Base-by-base conservation (phyloP, 202 grass and related monocot species). In the Brachypodium distachyon region DNA sequence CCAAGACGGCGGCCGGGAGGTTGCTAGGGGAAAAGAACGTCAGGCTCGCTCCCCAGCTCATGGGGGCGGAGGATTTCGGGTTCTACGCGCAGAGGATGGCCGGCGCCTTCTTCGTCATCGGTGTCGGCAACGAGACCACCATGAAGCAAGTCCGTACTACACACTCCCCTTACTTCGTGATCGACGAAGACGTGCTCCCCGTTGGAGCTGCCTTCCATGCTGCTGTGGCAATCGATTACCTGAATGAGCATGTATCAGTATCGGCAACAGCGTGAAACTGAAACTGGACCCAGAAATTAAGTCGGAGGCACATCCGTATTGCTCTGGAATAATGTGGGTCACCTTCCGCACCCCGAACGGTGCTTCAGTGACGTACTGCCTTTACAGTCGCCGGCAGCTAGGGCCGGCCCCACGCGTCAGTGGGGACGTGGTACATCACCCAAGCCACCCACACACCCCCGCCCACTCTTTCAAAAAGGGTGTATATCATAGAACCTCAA, bases 1-100 rank as follows among this genome's bases (percentile, higher is more conserved):
- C 73, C 2, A 86, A 81, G 38, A 26, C 14, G 19, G 85, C 88
- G 51, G 91, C 85, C 1, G 80, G 86, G 74, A 56, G 33, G 41
- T 31, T 94, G 54, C 79, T 94, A 1, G 85, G 91, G 7, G 48
- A 51, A 53, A 52, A 16, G 4, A 86, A 79, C 5, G 79, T 94
- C 51, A 58, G 5, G 25, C 3, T 88, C 4, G 36, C 18, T 1
- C 49, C 72, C 4, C 80, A 81, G 29, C 0, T 43, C 5, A 87
- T 91, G 82, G 88, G 88, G 1, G 55, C 80, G 0, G 92, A 94
- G 85, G 88, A 94, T 57, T 94, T 94, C 2, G 87, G 76, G 11
- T 94, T 94, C 85, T 94, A 81, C 16, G 73, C 80, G 3, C 85
- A 88, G 31, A 69, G 65, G 40, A 84, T 86, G 72, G 57, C 88